Evolutionary conservation across 768 basidiomycete genomes (phyloP).

Genomic region (Trametes punicea): DNA sequence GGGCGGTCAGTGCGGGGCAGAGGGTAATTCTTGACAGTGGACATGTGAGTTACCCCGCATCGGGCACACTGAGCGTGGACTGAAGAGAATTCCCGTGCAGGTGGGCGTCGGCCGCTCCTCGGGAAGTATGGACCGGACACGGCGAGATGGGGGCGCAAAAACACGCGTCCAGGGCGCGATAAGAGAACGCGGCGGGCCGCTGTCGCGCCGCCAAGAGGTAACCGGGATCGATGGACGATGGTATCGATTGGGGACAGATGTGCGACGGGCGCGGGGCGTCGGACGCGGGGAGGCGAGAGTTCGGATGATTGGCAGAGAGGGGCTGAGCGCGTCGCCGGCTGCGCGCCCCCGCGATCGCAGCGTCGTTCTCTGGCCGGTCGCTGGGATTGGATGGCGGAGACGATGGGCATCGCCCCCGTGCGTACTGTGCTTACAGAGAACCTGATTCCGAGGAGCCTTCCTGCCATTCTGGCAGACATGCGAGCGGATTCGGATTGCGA

Average conservation of each 20-base stretch:
- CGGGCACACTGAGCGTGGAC: neutral
- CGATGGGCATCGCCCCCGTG: conserved; percentile 2
- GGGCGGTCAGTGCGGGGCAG: conserved; percentile 4
- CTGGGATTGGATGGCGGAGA: neutral
- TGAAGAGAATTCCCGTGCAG: conserved; percentile 2
- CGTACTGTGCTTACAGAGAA: neutral
- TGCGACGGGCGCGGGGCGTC: conserved; percentile 1
- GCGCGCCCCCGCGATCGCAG: conserved; percentile 13
- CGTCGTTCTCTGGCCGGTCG: neutral
- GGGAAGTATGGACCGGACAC: neutral
- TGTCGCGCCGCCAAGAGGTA: neutral
- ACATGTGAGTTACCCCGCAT: conserved; percentile 1
- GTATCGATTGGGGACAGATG: conserved; percentile 1
- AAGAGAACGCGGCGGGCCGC: neutral
- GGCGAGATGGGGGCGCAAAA: neutral
- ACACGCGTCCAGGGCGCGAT: neutral
- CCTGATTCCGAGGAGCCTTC: neutral
- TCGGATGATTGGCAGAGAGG: conserved; percentile 7
- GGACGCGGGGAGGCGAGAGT: conserved; percentile 5
- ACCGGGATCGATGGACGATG: conserved; percentile 11
- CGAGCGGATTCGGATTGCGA: neutral
- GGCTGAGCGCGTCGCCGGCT: neutral
- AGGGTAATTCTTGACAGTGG: neutral
- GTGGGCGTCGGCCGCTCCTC: conserved; percentile 6
- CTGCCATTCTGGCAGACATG: conserved; percentile 6